These are phyloP conservation scores for Aspergillus sergii DNA, from an alignment of 2,329 filamentous ascomycete genomes.

Conservation along the genomic window DNA sequence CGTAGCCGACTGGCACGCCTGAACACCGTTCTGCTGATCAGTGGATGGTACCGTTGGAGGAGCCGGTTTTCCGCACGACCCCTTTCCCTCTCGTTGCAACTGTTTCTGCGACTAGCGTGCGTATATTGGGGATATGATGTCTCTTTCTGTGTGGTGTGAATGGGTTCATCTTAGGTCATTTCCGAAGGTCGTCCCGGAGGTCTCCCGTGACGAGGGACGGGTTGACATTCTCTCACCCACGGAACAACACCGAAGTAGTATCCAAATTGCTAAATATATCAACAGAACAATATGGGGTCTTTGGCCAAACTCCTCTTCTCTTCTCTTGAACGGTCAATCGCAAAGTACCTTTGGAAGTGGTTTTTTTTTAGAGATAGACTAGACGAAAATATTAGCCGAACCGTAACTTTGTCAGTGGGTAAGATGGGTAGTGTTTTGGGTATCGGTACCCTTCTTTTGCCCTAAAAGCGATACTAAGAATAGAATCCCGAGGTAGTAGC, in stretches of 20 bases:
- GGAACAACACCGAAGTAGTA: background rate
- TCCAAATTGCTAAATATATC: constrained; percentile 6
- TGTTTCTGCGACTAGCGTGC: background rate
- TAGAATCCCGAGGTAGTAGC: background rate
- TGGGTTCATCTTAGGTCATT: background rate
- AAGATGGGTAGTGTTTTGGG: background rate
- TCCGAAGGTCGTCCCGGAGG: background rate
- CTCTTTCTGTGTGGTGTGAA: background rate
- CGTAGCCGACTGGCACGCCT: background rate
- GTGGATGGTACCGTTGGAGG: background rate
- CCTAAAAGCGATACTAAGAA: background rate
- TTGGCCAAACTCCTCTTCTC: background rate
- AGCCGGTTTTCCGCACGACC: background rate
- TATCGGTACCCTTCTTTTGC: background rate
- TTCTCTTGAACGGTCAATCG: background rate
- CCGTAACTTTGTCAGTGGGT: background rate
- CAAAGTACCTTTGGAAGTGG: background rate
- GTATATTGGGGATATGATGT: background rate
- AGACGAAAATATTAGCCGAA: background rate
- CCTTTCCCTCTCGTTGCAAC: background rate
- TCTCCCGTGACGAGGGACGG: background rate
- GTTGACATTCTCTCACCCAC: background rate
- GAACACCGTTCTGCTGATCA: constrained; percentile 2
- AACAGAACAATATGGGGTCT: background rate
- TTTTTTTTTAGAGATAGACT: background rate